A percentile compares a stretch with the other conserved stretches of the same genome.
Evolutionary conservation across 2,329 filamentous ascomycete genomes (phyloP).

Genomic region (Colletotrichum simmondsii): DNA sequence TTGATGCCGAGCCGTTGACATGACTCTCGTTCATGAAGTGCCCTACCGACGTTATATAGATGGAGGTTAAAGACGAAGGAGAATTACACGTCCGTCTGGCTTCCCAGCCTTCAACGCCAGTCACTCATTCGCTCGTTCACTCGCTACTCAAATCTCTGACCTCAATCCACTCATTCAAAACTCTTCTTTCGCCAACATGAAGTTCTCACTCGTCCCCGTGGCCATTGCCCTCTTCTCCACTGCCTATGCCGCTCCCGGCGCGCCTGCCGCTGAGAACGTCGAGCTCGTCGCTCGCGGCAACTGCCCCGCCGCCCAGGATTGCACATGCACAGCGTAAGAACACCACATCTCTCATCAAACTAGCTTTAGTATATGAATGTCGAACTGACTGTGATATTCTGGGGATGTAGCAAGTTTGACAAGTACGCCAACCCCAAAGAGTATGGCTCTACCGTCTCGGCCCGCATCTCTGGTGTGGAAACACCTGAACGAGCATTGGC

Average conservation of each 20-base stretch:
- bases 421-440: background rate
- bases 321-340: conserved; percentile 13
- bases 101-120: background rate
- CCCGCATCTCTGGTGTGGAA: conserved; percentile 3
- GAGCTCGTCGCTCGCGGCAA: conserved; percentile 15
- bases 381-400: background rate
- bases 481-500: too few relatives aligned
- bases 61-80: background rate
- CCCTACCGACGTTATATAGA: background rate
- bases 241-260: conserved; percentile 3
- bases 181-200: background rate
- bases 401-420: background rate
- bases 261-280: background rate
- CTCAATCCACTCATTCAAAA: background rate
- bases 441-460: conserved; percentile 8
- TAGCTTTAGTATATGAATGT: background rate
- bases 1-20: background rate
- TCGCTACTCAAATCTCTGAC: background rate
- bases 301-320: background rate
- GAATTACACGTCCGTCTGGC: background rate
- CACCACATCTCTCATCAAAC: background rate
- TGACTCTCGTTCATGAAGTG: background rate
- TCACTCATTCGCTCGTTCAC: background rate
- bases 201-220: background rate
- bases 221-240: background rate